Evolutionary conservation across 257 asterid genomes (phyloP).

Genomic region (Osmanthus fragrans): DNA sequence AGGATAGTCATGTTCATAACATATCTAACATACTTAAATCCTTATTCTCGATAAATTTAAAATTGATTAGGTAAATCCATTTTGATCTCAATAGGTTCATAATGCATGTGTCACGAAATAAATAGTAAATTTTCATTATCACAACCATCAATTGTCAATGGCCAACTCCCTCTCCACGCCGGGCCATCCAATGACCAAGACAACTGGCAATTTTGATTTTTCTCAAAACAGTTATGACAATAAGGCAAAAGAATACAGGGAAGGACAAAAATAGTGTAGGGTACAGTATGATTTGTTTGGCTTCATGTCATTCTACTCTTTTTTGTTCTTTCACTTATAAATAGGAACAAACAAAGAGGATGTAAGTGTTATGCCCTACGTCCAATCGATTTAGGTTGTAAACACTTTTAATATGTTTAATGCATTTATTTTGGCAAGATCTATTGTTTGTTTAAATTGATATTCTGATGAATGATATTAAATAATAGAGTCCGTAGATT

Average conservation of each 20-base stretch:
- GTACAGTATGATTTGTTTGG: conserved; percentile 50
- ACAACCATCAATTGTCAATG: conserved; percentile 39
- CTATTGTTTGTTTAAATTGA: no score
- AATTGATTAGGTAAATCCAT: background rate
- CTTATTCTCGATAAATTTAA: no score
- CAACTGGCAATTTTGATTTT: conserved; percentile 80
- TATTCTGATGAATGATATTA: no score
- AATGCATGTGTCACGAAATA: background rate
- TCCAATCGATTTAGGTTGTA: no score
- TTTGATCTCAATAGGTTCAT: background rate
- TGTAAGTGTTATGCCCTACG: no score
- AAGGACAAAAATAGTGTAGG: conserved; percentile 65
- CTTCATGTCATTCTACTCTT: conserved; percentile 26
- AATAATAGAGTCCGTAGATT: no score
- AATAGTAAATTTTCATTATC: conserved; percentile 4
- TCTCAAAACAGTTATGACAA: conserved; percentile 46
- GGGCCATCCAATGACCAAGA: conserved; percentile 32
- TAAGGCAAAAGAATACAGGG: conserved; percentile 46
- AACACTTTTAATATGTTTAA: no score
- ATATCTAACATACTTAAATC: no score
- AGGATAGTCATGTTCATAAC: no score
- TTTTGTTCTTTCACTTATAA: conserved; percentile 37
- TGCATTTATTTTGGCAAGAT: no score
- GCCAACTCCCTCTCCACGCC: conserved; percentile 14
- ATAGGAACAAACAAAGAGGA: conserved; percentile 28